Evolutionary conservation across 2,329 filamentous ascomycete genomes (phyloP).

Genomic region (Penicillium palitans): DNA sequence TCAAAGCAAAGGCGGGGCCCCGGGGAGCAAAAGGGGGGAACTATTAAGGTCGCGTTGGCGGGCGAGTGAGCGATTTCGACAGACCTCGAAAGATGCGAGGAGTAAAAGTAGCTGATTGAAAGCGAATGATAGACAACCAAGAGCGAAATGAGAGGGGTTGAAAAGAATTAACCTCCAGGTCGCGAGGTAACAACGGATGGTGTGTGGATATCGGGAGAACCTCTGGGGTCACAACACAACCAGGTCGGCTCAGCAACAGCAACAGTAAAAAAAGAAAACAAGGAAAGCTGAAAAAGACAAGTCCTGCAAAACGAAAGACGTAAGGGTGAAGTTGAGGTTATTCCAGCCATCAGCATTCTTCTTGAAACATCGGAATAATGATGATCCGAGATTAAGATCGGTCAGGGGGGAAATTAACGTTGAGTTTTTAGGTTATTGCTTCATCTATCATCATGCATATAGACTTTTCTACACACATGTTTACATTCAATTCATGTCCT

Average conservation of each 20-base stretch:
- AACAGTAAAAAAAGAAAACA: conserved; percentile 1
- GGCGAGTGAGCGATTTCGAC: background rate
- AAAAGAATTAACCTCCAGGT: conserved; percentile 14
- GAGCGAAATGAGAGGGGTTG: conserved; percentile 12
- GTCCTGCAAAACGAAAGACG: conserved; percentile 19
- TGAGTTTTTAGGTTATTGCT: conserved; percentile 13
- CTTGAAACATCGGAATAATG: conserved; percentile 28
- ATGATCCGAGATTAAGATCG: conserved; percentile 32
- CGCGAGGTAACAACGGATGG: conserved; percentile 13
- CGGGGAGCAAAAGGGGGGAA: conserved; percentile 23
- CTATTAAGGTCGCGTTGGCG: conserved; percentile 14
- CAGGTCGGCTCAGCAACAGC: conserved; percentile 13
- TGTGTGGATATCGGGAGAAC: conserved; percentile 4
- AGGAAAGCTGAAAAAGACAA: conserved; percentile 7
- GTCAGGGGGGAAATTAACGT: conserved; percentile 16
- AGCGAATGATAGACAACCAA: background rate
- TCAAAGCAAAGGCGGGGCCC: conserved; percentile 15
- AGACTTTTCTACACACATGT: background rate
- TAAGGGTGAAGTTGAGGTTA: conserved; percentile 15
- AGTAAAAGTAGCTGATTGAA: background rate
- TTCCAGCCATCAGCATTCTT: conserved; percentile 18
- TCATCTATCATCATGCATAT: conserved; percentile 12
- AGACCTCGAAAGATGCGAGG: background rate
- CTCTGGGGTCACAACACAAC: conserved; percentile 5
- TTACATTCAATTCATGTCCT: background rate